Evolutionary conservation across 2,329 filamentous ascomycete genomes (phyloP), one percentile per base, ranked within the genome.

Genomic region (Trichothecium roseum): DNA sequence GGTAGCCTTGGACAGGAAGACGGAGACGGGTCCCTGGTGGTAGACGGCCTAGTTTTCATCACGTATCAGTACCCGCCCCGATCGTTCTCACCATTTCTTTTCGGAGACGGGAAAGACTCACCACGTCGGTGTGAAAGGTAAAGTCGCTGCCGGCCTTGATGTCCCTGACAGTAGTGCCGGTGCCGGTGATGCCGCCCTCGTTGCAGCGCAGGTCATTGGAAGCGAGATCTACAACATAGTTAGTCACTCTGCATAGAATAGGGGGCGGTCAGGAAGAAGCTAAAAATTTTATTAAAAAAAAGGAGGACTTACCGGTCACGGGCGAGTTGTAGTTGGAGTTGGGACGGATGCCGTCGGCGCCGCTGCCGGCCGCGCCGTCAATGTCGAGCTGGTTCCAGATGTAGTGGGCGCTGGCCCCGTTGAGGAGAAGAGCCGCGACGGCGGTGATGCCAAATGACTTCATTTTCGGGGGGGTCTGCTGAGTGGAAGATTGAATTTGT

Each of bases 131-230:
- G 10, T 49, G 54, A 46, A 59, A 60, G 36, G 51, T 55, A 43
- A 61, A 59, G 12, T 45, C 16, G 33, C 55, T 47, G 2, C 57
- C 57, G 8, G 56, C 56, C 30, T 49, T 51, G 39, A 55, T 45
- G 8, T 43, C 43, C 28, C 51, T 44, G 3, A 57, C 57, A n/a
- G 52, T 42, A 4, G 56, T 59, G 32, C 36, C 36, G 14, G 45
- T 46, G 8, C 54, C 54, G 18, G 44, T 40, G 14, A 51, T 35
- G 29, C 40, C 58, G 31, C 57, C 58, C 7, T 52, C 54, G 44
- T 60, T 61, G 53, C 58, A 61, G 36, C 57, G 48, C 34, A 61
- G 46, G 41, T 60, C 56, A 32, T 51, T 50, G 8, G 56, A 60
- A n/a, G 47, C 28, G 35, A 61, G 46, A 22, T 60, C 55, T 57